Evolutionary conservation across 106 monocot genomes (phyloP).

Genomic region (Acorus calamus): DNA sequence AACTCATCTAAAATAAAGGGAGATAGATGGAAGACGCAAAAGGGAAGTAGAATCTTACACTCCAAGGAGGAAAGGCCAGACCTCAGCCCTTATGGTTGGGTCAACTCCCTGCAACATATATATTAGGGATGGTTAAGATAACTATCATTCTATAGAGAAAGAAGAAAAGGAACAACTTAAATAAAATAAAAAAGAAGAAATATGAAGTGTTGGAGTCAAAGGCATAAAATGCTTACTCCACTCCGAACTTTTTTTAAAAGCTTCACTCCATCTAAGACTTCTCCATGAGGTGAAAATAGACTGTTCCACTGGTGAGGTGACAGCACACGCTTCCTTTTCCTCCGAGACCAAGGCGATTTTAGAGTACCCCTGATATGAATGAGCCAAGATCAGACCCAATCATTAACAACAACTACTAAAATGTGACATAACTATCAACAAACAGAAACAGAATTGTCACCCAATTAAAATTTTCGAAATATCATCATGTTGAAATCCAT

Average conservation of each 20-base stretch:
- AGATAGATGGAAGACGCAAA: background rate
- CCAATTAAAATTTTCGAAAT: too few relatives aligned
- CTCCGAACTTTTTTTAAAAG: slow-evolving; percentile 72
- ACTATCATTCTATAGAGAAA: background rate
- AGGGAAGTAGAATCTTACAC: slow-evolving; percentile 50
- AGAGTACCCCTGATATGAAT: slow-evolving; percentile 36
- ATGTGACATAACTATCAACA: too few relatives aligned
- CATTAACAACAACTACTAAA: background rate
- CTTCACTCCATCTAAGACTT: slow-evolving; percentile 59
- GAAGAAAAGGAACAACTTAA: background rate
- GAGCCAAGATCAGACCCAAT: background rate
- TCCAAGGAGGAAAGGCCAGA: slow-evolving; percentile 96
- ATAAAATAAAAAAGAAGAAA: slow-evolving; percentile 1
- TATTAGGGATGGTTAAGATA: background rate
- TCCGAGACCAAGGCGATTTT: slow-evolving; percentile 72
- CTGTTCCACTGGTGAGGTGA: slow-evolving; percentile 38
- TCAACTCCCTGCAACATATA: slow-evolving; percentile 72
- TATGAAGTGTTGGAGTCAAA: slow-evolving; percentile 1
- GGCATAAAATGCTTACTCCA: slow-evolving; percentile 33
- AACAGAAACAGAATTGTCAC: too few relatives aligned
- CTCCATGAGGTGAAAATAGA: slow-evolving; percentile 55
- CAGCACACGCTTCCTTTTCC: slow-evolving; percentile 57
- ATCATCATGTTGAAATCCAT: too few relatives aligned
- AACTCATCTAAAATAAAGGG: too few relatives aligned
- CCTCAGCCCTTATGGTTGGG: slow-evolving; percentile 67